Base-by-base conservation (phyloP, 2,329 filamentous ascomycete genomes). In the Penicillium sp. region DNA sequence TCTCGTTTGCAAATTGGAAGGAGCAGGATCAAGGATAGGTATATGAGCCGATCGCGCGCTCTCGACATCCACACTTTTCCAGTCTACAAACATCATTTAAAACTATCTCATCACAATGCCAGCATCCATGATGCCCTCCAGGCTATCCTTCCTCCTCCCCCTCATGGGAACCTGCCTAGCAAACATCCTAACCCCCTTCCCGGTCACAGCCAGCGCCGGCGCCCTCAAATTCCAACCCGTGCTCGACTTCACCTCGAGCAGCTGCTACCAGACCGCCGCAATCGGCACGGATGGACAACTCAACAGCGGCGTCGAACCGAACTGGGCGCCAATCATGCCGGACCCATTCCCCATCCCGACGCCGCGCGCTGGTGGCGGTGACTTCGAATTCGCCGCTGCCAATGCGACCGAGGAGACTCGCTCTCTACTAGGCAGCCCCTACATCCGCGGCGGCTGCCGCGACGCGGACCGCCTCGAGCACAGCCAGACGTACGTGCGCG, bases 401-500 rank as follows among this genome's bases (percentile, higher is more conserved):
- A n/a, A n/a, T n/a, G n/a, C n/a, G n/a, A n/a, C n/a, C n/a, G n/a
- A n/a, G n/a, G n/a, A n/a, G n/a, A n/a, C n/a, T n/a, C n/a, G n/a
- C n/a, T n/a, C n/a, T n/a, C n/a, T n/a, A n/a, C n/a, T n/a, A n/a
- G n/a, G n/a, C n/a, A n/a, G n/a, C n/a, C n/a, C n/a, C n/a, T n/a
- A n/a, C n/a, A n/a, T n/a, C n/a, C n/a, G n/a, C n/a, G n/a, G n/a
- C n/a, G 56, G 49, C 23, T 59, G 56, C 48, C 56, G 56, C 56
- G 48, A 59, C 48, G 26, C 23, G 46, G 21, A 8, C 35, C 47
- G 56, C 17, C 56, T 59, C 9, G 56, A 59, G 15, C 48, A 53
- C 56, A 59, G 56, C 49, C 56, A 59, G 56, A 59, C 56, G 23
- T 59, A 59, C 56, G 56, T 59, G 31, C 56, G 48, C 8, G 56